Base-by-base conservation (phyloP, 495 filamentous ascomycete genomes). In the Hypoxylon perforatum region DNA sequence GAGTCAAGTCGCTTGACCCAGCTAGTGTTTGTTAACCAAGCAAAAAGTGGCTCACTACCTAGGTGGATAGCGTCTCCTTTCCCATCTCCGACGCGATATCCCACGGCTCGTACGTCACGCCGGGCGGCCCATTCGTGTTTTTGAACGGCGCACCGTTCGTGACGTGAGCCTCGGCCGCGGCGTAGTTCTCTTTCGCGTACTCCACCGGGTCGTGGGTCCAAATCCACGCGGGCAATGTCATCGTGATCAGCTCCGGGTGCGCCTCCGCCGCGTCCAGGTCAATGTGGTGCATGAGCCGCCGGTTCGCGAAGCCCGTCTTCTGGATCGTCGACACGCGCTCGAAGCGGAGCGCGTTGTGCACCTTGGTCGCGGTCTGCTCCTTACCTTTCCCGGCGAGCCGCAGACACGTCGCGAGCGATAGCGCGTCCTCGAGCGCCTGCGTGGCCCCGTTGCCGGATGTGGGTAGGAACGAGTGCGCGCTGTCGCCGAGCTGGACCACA, bases 371-470 rank as follows among this genome's bases (percentile, higher is more conserved):
- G 14, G 39, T 28, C 11, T 17, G 33, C 25, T 47, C 55, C 3
- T 36, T 47, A 5, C 55, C 55, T 25, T 59, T 59, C 0, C 84
- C 82, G n/a, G 75, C 83, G 8, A 85, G 67, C 49, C 83, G 79
- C 18, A 91, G 75, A 51, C 83, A 86, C 1, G 83, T 77, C 3
- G 88, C 87, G 1, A 90, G 73, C 1, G 83, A 84, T 36, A 87
- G 77, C 9, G 81, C 88, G 66, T 90, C 88, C 63, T 91, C 88
- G 55, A 90, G 81, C 2, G 88, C 87, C 64, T 88, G 87, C 3
- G 86, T 88, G 0, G 84, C 88, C 3, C 88, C 89, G 54, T 88
- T 85, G 7, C 81, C 82, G 2, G 81, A 85, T 0, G 87, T 85
- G 0, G 88, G 88, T 4, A 90, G 73, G 70, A 88, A 89, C 11